Conservation (phyloP, 306 rosid genomes). For the Lotus japonicus region DNA sequence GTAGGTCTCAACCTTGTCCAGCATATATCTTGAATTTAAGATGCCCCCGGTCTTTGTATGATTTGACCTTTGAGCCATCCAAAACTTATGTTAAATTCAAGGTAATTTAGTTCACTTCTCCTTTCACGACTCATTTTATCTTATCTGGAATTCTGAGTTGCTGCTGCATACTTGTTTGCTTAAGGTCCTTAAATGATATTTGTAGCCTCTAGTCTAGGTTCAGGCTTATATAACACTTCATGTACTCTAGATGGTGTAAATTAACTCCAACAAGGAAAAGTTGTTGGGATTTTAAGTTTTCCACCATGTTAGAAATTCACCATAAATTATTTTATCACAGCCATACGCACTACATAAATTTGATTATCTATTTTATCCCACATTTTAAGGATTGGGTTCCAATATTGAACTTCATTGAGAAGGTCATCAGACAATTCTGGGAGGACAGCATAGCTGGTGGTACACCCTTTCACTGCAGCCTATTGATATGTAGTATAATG, state of each 20-base stretch:
- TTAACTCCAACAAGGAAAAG: conserved; percentile 10
- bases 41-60: conserved; percentile 76
- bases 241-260: conserved; percentile 15
- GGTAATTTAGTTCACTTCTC: conserved; percentile 44
- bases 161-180: conserved; percentile 4
- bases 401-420: conserved; percentile 49
- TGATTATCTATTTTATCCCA: conserved; percentile 4
- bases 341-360: background rate
- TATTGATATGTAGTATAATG: conserved; percentile 11
- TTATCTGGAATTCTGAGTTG: background rate
- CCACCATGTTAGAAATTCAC: background rate
- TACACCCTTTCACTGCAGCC: conserved; percentile 32
- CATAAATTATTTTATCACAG: background rate
- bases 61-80: conserved; percentile 73
- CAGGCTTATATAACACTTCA: conserved; percentile 10
- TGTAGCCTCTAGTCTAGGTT: conserved; percentile 7
- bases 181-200: conserved; percentile 2
- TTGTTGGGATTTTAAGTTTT: conserved; percentile 10
- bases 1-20: conserved; percentile 50
- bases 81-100: conserved; percentile 78
- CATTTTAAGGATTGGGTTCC: conserved; percentile 66
- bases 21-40: conserved; percentile 71
- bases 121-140: background rate
- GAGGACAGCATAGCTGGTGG: conserved; percentile 40
- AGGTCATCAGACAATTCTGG: conserved; percentile 57